These are phyloP conservation scores for Colletotrichum tropicicola DNA, from an alignment of 2,329 filamentous ascomycete genomes.

Conservation along the genomic window DNA sequence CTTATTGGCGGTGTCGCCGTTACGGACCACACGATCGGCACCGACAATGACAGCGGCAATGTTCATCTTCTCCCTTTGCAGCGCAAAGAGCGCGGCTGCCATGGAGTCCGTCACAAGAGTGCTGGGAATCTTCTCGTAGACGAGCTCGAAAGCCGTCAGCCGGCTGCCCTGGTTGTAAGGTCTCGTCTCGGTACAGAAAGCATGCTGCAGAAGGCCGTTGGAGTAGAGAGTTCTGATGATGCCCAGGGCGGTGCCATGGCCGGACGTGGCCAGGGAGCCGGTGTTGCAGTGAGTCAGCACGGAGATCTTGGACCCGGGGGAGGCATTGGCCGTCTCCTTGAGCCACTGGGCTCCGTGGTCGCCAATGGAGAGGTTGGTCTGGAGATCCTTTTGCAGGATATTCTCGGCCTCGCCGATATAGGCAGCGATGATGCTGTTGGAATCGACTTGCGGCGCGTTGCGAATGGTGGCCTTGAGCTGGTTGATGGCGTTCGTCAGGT, in stretches of 20 bases:
- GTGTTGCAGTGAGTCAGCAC: conserved; percentile 98
- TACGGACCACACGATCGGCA: conserved; percentile 93
- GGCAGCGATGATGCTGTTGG: conserved; percentile 66
- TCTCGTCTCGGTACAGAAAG: conserved; percentile 95
- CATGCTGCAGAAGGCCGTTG: conserved; percentile 74
- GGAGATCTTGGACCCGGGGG: conserved; percentile 66
- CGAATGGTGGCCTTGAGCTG: conserved; percentile 77
- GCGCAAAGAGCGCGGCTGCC: conserved; percentile 84
- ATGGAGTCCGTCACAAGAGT: conserved; percentile 97
- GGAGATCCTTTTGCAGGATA: conserved; percentile 87
- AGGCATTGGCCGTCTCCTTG: conserved; percentile 61
- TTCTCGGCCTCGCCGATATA: conserved; percentile 85
- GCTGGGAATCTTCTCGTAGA: conserved; percentile 89
- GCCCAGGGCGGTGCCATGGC: conserved; percentile 95
- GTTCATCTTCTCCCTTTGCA: conserved; percentile 67
- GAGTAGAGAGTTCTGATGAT: conserved; percentile 87
- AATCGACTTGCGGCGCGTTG: conserved; percentile 46
- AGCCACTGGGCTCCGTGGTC: conserved; percentile 87
- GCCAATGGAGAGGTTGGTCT: conserved; percentile 89
- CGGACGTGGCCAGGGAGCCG: conserved; percentile 93
- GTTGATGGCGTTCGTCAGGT: conserved; percentile 87
- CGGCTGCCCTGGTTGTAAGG: conserved; percentile 98
- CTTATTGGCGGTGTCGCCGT: conserved; percentile 98
- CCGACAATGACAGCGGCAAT: conserved; percentile 92
- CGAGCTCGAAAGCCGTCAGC: conserved; percentile 95